Percentiles rank a stretch among this genome's conserved stretches.
Evolutionary conservation across 306 rosid genomes (phyloP).

Genomic region (Cucurbita moschata): DNA sequence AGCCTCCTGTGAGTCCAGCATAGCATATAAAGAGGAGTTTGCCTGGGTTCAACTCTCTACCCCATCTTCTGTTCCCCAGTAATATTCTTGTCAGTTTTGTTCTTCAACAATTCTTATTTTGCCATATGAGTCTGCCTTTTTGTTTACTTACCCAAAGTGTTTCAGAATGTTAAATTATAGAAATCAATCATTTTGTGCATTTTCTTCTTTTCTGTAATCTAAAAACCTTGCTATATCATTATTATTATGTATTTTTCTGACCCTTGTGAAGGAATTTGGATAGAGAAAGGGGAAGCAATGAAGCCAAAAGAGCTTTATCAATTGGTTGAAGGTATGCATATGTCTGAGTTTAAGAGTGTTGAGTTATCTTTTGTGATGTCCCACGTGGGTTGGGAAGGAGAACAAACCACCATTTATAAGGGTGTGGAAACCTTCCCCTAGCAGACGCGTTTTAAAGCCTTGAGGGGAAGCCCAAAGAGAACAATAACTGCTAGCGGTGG

Average conservation of each 20-base stretch:
- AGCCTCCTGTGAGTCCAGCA: slow-evolving; percentile 43
- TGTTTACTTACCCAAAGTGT: neutral
- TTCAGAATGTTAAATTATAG: neutral
- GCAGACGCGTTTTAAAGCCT: too few relatives aligned
- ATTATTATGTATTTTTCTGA: neutral
- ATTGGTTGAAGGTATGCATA: too few relatives aligned
- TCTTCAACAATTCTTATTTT: neutral
- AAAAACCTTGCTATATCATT: neutral
- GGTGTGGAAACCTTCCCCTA: too few relatives aligned
- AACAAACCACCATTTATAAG: too few relatives aligned
- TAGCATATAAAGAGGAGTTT: slow-evolving; percentile 43
- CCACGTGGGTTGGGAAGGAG: too few relatives aligned
- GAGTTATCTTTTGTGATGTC: too few relatives aligned
- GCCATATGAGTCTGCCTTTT: neutral
- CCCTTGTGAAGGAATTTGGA: neutral
- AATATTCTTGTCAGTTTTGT: neutral
- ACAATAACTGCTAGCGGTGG: too few relatives aligned
- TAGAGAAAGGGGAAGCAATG: too few relatives aligned
- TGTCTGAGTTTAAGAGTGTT: too few relatives aligned
- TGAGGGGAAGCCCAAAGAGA: too few relatives aligned
- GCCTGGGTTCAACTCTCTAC: slow-evolving; percentile 54
- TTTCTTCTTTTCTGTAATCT: neutral
- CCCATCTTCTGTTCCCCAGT: slow-evolving; percentile 11
- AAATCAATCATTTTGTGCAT: neutral
- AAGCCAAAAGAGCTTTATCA: too few relatives aligned